Conservation (phyloP, 208 protist genomes). For the Leishmania arabica region DNA sequence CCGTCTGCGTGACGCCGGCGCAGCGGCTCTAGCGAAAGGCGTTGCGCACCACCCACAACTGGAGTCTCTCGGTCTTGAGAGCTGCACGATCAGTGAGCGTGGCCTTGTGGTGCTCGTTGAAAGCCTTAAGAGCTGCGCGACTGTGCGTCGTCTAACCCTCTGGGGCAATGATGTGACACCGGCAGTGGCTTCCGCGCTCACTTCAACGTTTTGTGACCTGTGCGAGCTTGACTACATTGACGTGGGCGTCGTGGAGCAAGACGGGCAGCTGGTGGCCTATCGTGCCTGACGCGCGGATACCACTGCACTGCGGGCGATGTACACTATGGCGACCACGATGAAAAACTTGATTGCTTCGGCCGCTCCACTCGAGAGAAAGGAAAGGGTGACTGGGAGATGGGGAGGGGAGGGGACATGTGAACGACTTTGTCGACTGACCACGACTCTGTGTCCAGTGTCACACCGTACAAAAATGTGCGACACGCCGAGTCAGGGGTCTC, state of each 20-base stretch:
- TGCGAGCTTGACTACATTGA: conserved; percentile 47
- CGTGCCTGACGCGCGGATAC: conserved; percentile 8
- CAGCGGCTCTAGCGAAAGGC: conserved; percentile 35
- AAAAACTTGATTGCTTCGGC: background rate
- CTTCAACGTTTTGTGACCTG: conserved; percentile 45
- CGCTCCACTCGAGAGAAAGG: background rate
- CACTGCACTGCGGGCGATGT: background rate
- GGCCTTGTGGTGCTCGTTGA: conserved; percentile 53
- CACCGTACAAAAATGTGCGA: background rate
- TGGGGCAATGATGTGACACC: conserved; percentile 81
- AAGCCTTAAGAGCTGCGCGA: conserved; percentile 36
- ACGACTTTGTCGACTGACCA: background rate
- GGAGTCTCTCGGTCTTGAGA: conserved; percentile 37
- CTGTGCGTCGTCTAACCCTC: conserved; percentile 43
- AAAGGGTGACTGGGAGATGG: background rate
- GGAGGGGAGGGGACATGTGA: background rate
- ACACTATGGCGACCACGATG: background rate
- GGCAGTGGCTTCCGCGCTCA: conserved; percentile 37
- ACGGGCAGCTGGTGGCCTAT: conserved; percentile 29
- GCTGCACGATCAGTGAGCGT: conserved; percentile 58
- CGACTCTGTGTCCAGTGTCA: background rate
- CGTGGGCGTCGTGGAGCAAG: conserved; percentile 45
- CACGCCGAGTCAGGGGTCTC: background rate
- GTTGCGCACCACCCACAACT: conserved; percentile 50
- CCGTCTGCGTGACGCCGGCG: conserved; percentile 64